A percentile compares a stretch with the other conserved stretches of the same genome.
phyloP scores from a whole-genome alignment of 177 flowering plant species.

The Telopea speciosissima region DNA sequence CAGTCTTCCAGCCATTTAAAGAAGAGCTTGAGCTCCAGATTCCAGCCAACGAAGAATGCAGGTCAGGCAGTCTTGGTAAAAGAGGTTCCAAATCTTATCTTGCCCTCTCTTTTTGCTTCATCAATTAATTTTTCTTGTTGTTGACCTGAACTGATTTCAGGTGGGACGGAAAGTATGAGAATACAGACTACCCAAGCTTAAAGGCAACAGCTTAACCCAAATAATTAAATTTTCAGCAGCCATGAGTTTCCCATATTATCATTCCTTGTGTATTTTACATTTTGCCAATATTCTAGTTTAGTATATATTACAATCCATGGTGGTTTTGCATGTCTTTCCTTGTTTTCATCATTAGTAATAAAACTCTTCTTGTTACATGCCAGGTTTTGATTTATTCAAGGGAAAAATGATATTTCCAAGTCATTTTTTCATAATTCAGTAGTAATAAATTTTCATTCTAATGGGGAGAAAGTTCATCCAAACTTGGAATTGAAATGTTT shows the following conservation, averaged over 20 bases:
- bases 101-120: not conserved
- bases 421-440: too few species aligned
- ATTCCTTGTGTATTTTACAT: not conserved
- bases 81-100: not conserved
- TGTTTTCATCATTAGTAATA: not conserved
- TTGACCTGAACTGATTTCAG: conserved; percentile 23
- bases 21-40: conserved; percentile 73
- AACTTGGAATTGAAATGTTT: not conserved
- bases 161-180: conserved; percentile 76
- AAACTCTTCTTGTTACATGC: not conserved
- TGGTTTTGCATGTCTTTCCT: not conserved
- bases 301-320: not conserved
- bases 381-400: not conserved
- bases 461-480: too few species aligned
- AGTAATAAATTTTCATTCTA: too few species aligned
- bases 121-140: not conserved
- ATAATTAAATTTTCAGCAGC: not conserved
- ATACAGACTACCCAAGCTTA: conserved; percentile 33
- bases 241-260: not conserved
- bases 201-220: conserved; percentile 10
- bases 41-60: conserved; percentile 56
- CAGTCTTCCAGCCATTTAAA: conserved; percentile 60
- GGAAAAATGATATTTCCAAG: not conserved
- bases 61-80: conserved; percentile 33
- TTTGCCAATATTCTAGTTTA: not conserved